These are phyloP conservation scores for Fistulinella staudtii DNA, from an alignment of 1,284 basidiomycete species.

Conservation along the genomic window DNA sequence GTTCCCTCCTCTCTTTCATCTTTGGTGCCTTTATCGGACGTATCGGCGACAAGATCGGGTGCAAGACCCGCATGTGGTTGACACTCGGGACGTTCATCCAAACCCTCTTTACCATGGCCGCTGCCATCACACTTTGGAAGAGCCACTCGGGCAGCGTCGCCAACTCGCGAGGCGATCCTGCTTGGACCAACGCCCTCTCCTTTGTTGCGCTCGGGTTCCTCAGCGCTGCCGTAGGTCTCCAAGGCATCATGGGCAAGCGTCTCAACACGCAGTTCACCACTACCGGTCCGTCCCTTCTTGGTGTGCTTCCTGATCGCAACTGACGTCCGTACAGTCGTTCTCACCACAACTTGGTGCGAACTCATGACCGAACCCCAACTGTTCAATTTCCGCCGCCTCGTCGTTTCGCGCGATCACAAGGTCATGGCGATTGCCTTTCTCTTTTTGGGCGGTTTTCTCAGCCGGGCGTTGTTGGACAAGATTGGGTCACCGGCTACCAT, in stretches of 20 bases:
- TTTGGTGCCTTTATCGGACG: slow-evolving; percentile 70
- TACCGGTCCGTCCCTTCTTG: slow-evolving; percentile 49
- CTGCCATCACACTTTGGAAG: slow-evolving; percentile 64
- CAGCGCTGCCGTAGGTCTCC: slow-evolving; percentile 72
- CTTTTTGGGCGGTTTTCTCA: slow-evolving; percentile 74
- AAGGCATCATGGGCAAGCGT: slow-evolving; percentile 82
- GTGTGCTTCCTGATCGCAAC: not conserved
- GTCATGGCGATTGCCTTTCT: slow-evolving; percentile 62
- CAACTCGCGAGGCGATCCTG: slow-evolving; percentile 51
- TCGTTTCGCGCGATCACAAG: slow-evolving; percentile 70
- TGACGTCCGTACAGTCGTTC: slow-evolving; percentile 43
- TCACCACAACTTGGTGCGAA: slow-evolving; percentile 85
- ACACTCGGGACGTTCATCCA: slow-evolving; percentile 68
- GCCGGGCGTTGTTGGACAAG: slow-evolving; percentile 60
- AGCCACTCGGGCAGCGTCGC: slow-evolving; percentile 56
- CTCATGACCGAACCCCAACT: slow-evolving; percentile 76
- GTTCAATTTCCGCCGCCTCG: slow-evolving; percentile 48
- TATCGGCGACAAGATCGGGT: slow-evolving; percentile 65
- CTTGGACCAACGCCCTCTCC: slow-evolving; percentile 64
- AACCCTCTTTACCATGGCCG: slow-evolving; percentile 69
- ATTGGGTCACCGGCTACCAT: slow-evolving; percentile 64
- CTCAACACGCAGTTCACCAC: slow-evolving; percentile 74
- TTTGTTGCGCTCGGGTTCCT: slow-evolving; percentile 74
- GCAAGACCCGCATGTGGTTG: slow-evolving; percentile 74
- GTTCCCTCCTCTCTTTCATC: slow-evolving; percentile 72